phyloP scores from a whole-genome alignment of 108 stramenopile genomes.

The Cyclostephanos invisitatus region DNA sequence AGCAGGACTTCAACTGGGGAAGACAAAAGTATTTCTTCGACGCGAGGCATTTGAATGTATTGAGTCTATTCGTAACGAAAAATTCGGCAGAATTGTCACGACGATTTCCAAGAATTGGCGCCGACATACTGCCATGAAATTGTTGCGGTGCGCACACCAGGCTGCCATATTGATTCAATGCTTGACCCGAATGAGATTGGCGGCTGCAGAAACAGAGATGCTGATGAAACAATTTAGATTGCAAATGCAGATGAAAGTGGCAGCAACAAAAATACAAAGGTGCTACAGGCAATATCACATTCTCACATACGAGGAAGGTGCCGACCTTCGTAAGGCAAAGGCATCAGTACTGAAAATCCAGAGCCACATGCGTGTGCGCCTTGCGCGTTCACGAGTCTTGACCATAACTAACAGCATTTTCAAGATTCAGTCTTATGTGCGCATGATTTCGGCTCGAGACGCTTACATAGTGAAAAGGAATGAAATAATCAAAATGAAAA shows the following conservation, averaged over 20 bases:
- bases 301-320: constrained; percentile 32
- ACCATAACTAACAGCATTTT: constrained; percentile 20
- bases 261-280: constrained; percentile 40
- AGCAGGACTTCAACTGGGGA: constrained; percentile 68
- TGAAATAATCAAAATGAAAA: constrained; percentile 31
- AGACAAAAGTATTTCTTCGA: constrained; percentile 77
- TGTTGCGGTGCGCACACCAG: constrained; percentile 6
- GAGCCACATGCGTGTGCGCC: constrained; percentile 26
- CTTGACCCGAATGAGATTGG: constrained; percentile 26
- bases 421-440: constrained; percentile 36
- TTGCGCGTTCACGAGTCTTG: constrained; percentile 37
- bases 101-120: constrained; percentile 46
- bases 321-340: constrained; percentile 32
- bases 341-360: constrained; percentile 43
- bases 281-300: constrained; percentile 37
- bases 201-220: constrained; percentile 23
- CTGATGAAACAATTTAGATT: constrained; percentile 40
- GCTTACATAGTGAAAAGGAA: constrained; percentile 17
- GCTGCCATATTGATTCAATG: constrained; percentile 41
- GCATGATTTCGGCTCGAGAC: constrained; percentile 17
- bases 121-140: constrained; percentile 22
- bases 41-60: constrained; percentile 66
- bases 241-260: constrained; percentile 29
- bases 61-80: constrained; percentile 53
- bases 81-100: constrained; percentile 47